These are phyloP conservation scores for Yarrowia sp. DNA, from an alignment of 805 yeast species.

Conservation along the genomic window DNA sequence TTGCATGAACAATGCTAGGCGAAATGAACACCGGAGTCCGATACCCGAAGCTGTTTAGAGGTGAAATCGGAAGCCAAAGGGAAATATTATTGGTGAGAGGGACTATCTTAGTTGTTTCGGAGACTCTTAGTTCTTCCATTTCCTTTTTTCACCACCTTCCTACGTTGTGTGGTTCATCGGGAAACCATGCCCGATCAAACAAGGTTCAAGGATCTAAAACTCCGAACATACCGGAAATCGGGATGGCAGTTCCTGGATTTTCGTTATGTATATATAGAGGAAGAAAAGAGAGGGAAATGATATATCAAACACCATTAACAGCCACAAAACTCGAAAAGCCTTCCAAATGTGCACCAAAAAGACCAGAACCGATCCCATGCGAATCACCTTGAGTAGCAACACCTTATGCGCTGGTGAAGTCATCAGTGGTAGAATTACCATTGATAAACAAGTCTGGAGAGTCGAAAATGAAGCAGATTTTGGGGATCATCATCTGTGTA, in stretches of 20 bases:
- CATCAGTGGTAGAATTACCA: not conserved
- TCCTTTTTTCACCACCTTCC: not conserved
- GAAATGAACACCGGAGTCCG: not conserved
- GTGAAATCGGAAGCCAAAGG: not conserved
- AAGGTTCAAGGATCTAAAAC: too few relatives aligned
- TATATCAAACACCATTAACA: not conserved
- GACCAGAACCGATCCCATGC: not conserved
- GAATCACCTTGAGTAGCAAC: not conserved
- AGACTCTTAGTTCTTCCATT: not conserved
- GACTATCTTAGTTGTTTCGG: not conserved
- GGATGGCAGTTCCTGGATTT: conserved; percentile 6
- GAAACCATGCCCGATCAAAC: not conserved
- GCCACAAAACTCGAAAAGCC: not conserved
- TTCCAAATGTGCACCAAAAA: not conserved
- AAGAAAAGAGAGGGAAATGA: not conserved
- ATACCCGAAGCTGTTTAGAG: not conserved
- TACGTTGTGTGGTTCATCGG: conserved; percentile 7
- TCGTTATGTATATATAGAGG: not conserved
- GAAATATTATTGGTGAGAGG: not conserved
- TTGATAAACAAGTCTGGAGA: not conserved
- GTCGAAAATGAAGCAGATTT: not conserved
- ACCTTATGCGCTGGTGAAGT: not conserved
- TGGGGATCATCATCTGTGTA: not conserved
- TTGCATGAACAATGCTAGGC: conserved; percentile 2
- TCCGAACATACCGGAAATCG: not conserved